These are phyloP conservation scores for Magnolia officinalis DNA, from an alignment of 164 flowering plant genomes.

Conservation along the genomic window DNA sequence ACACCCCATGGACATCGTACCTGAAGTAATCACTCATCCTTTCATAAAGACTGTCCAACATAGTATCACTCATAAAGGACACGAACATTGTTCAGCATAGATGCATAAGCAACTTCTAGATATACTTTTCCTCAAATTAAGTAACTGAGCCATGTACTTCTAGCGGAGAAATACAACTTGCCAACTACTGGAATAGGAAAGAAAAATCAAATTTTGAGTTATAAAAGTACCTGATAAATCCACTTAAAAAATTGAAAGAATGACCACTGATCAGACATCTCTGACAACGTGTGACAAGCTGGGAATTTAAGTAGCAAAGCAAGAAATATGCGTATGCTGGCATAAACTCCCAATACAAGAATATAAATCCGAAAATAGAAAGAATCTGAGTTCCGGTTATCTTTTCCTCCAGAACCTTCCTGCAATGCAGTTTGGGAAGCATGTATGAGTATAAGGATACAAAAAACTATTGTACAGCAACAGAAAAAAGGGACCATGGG, in stretches of 20 bases:
- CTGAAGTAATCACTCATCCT: constrained; percentile 75
- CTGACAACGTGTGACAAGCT: too few relatives aligned
- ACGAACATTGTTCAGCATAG: not conserved
- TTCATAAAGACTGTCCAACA: constrained; percentile 95
- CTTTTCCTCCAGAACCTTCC: too few relatives aligned
- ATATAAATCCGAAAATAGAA: constrained; percentile 78
- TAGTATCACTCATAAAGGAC: constrained; percentile 8
- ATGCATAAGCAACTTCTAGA: not conserved
- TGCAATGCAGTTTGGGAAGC: too few relatives aligned
- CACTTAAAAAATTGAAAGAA: constrained; percentile 22
- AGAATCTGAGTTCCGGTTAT: constrained; percentile 60
- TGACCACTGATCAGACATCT: too few relatives aligned
- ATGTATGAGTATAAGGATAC: too few relatives aligned
- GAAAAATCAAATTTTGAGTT: not conserved
- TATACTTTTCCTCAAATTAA: too few relatives aligned
- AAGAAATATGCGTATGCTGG: constrained; percentile 51
- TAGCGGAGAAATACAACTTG: not conserved
- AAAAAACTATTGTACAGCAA: too few relatives aligned
- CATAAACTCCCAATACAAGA: constrained; percentile 81
- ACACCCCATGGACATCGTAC: constrained; percentile 14
- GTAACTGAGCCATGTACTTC: too few relatives aligned
- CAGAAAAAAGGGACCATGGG: too few relatives aligned
- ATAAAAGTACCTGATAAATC: constrained; percentile 79
- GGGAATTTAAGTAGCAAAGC: too few relatives aligned
- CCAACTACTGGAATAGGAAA: not conserved